Percentiles rank a stretch among this genome's conserved stretches.
Conservation (phyloP, 2,329 filamentous ascomycete species). For the Teratosphaeria nubilosa region DNA sequence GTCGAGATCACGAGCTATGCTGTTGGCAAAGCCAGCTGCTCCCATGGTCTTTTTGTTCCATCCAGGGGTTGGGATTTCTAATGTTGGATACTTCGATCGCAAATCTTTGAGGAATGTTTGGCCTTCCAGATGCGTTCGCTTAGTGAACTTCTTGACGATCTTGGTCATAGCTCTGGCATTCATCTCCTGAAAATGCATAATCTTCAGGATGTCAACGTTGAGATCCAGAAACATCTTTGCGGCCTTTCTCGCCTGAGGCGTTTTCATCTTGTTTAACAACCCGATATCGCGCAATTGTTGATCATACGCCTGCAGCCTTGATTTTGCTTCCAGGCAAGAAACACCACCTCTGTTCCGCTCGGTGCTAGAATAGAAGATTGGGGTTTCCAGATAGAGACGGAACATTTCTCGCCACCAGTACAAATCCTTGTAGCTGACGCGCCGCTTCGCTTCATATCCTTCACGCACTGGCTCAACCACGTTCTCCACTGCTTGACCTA, state of each 20-base stretch:
- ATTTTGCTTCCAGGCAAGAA: slow-evolving; percentile 53
- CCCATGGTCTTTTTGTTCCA: not conserved
- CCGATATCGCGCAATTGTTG: slow-evolving; percentile 52
- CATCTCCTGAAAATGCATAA: slow-evolving; percentile 74
- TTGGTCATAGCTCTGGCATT: slow-evolving; percentile 69
- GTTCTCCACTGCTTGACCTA: slow-evolving; percentile 55
- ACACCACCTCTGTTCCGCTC: slow-evolving; percentile 60
- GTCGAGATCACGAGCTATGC: slow-evolving; percentile 65
- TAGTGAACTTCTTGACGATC: slow-evolving; percentile 89
- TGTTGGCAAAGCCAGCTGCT: slow-evolving; percentile 53
- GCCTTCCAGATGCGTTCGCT: slow-evolving; percentile 62
- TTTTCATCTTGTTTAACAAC: slow-evolving; percentile 53
- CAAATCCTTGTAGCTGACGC: slow-evolving; percentile 44
- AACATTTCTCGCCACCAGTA: slow-evolving; percentile 73
- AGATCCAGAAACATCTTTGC: slow-evolving; percentile 60
- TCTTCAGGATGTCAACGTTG: slow-evolving; percentile 67
- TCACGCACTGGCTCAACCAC: slow-evolving; percentile 56
- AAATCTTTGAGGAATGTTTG: slow-evolving; percentile 18
- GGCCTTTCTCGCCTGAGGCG: slow-evolving; percentile 53
- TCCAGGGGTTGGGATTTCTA: slow-evolving; percentile 6
- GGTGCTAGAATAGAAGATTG: slow-evolving; percentile 71
- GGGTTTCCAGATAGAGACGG: slow-evolving; percentile 67
- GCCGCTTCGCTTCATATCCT: slow-evolving; percentile 23
- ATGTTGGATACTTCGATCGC: slow-evolving; percentile 16
- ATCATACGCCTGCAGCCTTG: slow-evolving; percentile 63